These are phyloP conservation scores for Coemansia sp. DNA, from an alignment of 192 early-diverging fungal species.

Conservation along the genomic window DNA sequence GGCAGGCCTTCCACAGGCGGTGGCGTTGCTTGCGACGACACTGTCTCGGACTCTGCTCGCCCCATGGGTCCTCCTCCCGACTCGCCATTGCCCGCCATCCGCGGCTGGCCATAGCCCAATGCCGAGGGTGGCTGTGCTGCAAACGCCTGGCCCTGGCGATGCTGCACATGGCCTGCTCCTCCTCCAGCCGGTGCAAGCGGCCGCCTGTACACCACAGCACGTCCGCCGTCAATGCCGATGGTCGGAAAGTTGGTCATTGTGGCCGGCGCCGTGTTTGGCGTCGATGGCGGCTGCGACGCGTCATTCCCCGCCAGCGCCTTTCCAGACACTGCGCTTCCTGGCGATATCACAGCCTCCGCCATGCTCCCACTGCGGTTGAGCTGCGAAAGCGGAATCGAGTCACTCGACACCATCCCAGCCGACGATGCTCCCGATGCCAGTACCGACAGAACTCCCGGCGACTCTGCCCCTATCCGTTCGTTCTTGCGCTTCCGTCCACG, in stretches of 20 bases:
- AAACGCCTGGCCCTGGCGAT: not conserved
- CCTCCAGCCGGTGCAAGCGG: conserved; percentile 8
- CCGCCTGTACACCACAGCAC: conserved; percentile 34
- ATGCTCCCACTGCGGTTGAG: conserved; percentile 3
- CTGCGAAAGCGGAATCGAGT: conserved; percentile 3
- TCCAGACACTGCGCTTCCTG: conserved; percentile 1
- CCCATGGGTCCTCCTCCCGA: not conserved
- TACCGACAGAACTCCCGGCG: not conserved
- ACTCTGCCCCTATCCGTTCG: conserved; percentile 5
- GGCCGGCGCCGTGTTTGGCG: conserved; percentile 31
- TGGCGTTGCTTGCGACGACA: too few species aligned
- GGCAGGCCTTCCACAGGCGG: too few species aligned
- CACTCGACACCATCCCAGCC: not conserved
- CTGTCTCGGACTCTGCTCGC: too few species aligned
- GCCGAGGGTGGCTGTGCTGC: not conserved
- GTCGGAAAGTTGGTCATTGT: conserved; percentile 40
- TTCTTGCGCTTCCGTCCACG: conserved; percentile 49
- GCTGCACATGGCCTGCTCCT: not conserved
- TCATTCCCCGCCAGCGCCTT: not conserved
- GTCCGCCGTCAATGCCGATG: conserved; percentile 44
- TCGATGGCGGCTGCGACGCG: not conserved
- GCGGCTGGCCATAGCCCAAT: not conserved
- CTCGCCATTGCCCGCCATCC: not conserved
- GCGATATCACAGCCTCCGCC: not conserved
- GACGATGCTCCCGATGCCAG: not conserved